These are phyloP conservation scores for Diaporthe ampelina DNA, from an alignment of 2,329 filamentous ascomycete species.

Conservation along the genomic window DNA sequence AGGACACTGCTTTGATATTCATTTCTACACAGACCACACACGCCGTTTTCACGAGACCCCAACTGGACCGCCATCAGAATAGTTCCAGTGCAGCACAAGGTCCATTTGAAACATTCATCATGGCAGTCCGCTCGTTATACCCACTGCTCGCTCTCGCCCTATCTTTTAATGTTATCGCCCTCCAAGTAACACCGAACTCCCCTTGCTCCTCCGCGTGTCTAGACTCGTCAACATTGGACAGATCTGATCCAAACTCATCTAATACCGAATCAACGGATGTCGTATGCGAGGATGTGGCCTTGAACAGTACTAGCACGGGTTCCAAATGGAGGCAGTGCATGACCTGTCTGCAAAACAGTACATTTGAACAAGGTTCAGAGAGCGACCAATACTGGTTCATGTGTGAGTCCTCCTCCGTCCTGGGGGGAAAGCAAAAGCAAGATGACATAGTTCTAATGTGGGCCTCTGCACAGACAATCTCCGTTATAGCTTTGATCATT, in stretches of 20 bases:
- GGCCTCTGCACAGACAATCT: conserved; percentile 61
- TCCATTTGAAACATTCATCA: conserved; percentile 7
- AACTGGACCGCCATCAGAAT: not conserved
- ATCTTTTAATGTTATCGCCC: conserved; percentile 51
- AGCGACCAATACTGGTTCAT: conserved; percentile 70
- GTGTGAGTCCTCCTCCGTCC: conserved; percentile 57
- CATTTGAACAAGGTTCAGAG: conserved; percentile 60
- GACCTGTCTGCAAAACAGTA: conserved; percentile 66
- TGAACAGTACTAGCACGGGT: conserved; percentile 54
- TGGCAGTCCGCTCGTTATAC: conserved; percentile 40
- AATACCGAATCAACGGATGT: conserved; percentile 61
- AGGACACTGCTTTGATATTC: conserved; percentile 34
- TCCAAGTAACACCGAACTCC: conserved; percentile 68
- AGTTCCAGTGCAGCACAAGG: not conserved
- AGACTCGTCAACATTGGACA: conserved; percentile 56
- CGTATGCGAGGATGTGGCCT: conserved; percentile 61
- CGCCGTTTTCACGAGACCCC: not conserved
- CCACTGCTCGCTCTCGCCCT: conserved; percentile 46
- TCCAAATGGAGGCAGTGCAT: conserved; percentile 65
- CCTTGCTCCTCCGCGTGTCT: conserved; percentile 66
- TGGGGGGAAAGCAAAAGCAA: too few relatives aligned
- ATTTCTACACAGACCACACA: not conserved
- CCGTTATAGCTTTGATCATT: conserved; percentile 65
- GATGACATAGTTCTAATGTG: not conserved
- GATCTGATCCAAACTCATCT: conserved; percentile 62